A percentile compares a stretch with the other conserved stretches of the same genome.
phyloP scores from a whole-genome alignment of 805 yeast species.

The Candida alai region DNA sequence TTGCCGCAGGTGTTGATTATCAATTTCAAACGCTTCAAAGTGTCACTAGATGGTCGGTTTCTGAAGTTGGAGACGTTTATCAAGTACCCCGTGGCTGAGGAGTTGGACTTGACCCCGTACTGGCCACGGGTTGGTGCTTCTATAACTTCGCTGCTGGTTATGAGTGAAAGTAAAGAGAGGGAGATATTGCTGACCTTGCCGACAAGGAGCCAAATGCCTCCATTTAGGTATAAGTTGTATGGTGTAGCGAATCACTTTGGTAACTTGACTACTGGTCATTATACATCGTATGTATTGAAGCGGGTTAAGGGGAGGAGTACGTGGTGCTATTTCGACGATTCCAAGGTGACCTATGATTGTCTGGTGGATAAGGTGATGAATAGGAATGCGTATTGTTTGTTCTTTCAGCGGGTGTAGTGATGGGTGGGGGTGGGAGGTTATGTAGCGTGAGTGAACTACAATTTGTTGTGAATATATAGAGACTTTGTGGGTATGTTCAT shows the following conservation, averaged over 20 bases:
- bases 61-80: conserved; percentile 64
- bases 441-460: no score
- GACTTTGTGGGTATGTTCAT: no score
- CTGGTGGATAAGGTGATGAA: conserved; percentile 54
- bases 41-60: conserved; percentile 41
- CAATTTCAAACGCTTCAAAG: conserved; percentile 77
- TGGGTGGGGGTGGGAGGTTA: not conserved
- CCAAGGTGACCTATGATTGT: conserved; percentile 54
- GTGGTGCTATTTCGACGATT: conserved; percentile 88
- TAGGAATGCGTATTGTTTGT: conserved; percentile 77
- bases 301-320: conserved; percentile 44
- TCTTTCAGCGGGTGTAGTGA: conserved; percentile 51
- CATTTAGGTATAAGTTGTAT: conserved; percentile 70
- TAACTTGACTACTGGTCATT: conserved; percentile 80
- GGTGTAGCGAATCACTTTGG: conserved; percentile 88
- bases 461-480: not conserved
- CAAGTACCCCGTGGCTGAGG: conserved; percentile 55
- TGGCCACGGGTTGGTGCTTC: conserved; percentile 57
- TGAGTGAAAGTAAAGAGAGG: conserved; percentile 41
- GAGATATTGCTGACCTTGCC: conserved; percentile 50
- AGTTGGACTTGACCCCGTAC: conserved; percentile 61
- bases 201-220: conserved; percentile 68
- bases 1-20: conserved; percentile 77
- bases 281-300: conserved; percentile 75
- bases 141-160: conserved; percentile 14